A percentile compares a stretch with the other conserved stretches of the same genome.
phyloP scores from a whole-genome alignment of 2,329 filamentous ascomycete genomes.

The Trichoderma brevicompactum region DNA sequence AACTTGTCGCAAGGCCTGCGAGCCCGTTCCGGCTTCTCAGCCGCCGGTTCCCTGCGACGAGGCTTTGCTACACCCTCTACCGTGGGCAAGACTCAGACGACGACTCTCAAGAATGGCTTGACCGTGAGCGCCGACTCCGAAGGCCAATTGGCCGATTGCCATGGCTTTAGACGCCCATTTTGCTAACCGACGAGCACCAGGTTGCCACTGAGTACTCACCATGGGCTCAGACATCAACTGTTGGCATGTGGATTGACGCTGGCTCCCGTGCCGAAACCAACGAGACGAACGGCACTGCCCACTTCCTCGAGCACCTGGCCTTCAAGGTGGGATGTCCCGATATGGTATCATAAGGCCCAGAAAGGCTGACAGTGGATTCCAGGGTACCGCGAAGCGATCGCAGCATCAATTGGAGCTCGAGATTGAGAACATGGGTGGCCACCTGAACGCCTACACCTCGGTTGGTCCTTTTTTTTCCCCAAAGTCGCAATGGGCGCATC shows the following conservation, averaged over 20 bases:
- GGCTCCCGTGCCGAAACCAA: conserved; percentile 97
- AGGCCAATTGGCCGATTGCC: conserved; percentile 47
- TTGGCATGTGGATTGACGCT: conserved; percentile 99
- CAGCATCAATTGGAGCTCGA: conserved; percentile 98
- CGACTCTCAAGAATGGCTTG: conserved; percentile 95
- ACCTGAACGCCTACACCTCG: conserved; percentile 99
- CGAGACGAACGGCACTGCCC: conserved; percentile 98
- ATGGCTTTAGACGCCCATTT: conserved; percentile 31
- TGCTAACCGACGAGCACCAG: conserved; percentile 53
- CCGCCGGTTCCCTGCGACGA: conserved; percentile 76
- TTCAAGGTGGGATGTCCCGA: conserved; percentile 78
- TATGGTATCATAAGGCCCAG: conserved; percentile 2
- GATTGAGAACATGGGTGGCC: conserved; percentile 99
- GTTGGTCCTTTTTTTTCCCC: conserved; percentile 59
- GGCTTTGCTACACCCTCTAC: conserved; percentile 86
- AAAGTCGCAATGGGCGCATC: conserved; percentile 26
- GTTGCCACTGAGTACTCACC: conserved; percentile 98
- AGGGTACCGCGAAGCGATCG: conserved; percentile 92
- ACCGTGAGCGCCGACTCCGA: conserved; percentile 65
- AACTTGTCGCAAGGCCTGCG: conserved; percentile 90
- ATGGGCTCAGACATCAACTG: conserved; percentile 96
- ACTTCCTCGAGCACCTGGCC: conserved; percentile 99
- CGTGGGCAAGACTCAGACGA: conserved; percentile 88
- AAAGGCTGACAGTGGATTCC: conserved; percentile 24
- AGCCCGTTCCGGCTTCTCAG: conserved; percentile 81